Evolutionary conservation across 1,139 yeast species (phyloP), one percentile per base, ranked within the genome.

Genomic region (Pichia norvegensis): DNA sequence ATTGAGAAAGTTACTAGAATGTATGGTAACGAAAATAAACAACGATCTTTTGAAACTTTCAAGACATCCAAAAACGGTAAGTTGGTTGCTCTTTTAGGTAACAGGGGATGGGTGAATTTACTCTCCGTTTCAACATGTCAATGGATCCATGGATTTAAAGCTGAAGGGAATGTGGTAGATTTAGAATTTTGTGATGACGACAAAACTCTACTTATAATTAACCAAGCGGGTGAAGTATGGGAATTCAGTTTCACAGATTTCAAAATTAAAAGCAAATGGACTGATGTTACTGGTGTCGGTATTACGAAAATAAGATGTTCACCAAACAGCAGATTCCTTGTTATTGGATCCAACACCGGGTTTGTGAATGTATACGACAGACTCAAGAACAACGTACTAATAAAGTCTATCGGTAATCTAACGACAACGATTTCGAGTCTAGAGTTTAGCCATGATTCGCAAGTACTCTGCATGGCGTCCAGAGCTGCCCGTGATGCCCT

Each of bases 1-100:
- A 80, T 88, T 38, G 95, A 87, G 53, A 92, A 90, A 64, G 78
- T 92, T 42, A 78, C 87, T 44, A 77, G 97, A 65, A 69, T 92
- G 74, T 92, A 90, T 60, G 98, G 98, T 2, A 95, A 88, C 59
- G 95, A 86, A 61, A 71, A 76, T 42, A 78, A 81, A 42, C 97
- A 90, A 67, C 74, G 76, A 55, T 82, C 94, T n/a, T 86, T 87
- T 74, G 98, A 92, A 62, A 74, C 81, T 57, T 86, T 88, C 65
- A 80, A 81, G 60, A 57, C 85, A 17, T 84, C 92, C 10, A 76
- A 81, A 2, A 67, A 72, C 47, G 97, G 96, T 19, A 72, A 72
- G 42, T 84, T 68, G 54, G 70, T 94, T 39, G 95, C 90, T 1
- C 67, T 94, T 46, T 71, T 78, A 38, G 98, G 98, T 55, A 78